Conservation (phyloP, 805 yeast species). For the Pichia rugopelliculosa region DNA sequence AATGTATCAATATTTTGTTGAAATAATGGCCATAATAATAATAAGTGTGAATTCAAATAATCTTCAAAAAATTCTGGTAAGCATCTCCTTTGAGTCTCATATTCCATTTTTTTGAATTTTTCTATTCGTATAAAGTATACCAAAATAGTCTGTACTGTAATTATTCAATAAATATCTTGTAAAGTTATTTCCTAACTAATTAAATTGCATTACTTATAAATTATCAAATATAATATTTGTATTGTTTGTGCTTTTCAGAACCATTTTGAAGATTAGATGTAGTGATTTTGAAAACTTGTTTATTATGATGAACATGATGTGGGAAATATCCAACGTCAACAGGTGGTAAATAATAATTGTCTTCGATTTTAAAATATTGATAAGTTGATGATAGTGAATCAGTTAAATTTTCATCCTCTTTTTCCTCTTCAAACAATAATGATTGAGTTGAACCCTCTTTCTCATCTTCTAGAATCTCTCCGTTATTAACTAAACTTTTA, state of each 20-base stretch:
- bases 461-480: neutral
- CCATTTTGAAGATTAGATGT: neutral
- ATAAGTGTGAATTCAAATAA: slow-evolving; percentile 56
- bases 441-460: neutral
- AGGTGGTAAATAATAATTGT: slow-evolving; percentile 42
- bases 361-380: slow-evolving; percentile 41
- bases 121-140: slow-evolving; percentile 68
- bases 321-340: slow-evolving; percentile 44
- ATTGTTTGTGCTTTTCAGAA: slow-evolving; percentile 3
- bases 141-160: slow-evolving; percentile 56
- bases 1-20: slow-evolving; percentile 71
- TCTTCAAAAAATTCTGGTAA: slow-evolving; percentile 61
- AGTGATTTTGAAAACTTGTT: slow-evolving; percentile 26
- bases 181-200: slow-evolving; percentile 34
- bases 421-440: neutral
- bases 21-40: slow-evolving; percentile 80
- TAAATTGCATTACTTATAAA: neutral
- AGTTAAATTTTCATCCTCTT: neutral
- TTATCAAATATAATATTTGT: slow-evolving; percentile 9
- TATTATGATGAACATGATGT: slow-evolving; percentile 32
- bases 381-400: slow-evolving; percentile 20
- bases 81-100: slow-evolving; percentile 58
- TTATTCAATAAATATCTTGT: slow-evolving; percentile 33
- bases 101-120: slow-evolving; percentile 57
- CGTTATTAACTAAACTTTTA: neutral